Base-by-base conservation (phyloP, 169 alveolate species). In the Eimeria zaria region DNA sequence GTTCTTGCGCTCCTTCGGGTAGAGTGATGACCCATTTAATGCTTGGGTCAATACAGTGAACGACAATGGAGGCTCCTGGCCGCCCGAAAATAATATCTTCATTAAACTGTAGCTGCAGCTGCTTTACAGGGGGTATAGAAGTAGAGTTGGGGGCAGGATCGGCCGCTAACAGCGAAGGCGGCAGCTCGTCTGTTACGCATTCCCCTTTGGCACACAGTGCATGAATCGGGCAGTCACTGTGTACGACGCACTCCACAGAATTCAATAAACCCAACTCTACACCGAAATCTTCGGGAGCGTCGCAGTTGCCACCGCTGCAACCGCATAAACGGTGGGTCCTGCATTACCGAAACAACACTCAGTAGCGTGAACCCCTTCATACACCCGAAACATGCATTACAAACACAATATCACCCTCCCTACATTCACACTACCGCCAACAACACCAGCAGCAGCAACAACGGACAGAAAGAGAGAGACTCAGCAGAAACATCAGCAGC, bases 301-400 rank as follows among this genome's bases (percentile, higher is more conserved):
- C 97, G 78, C 98, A 97, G 51, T 96, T 97, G 41, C 89, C 97
- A n/a, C 98, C 98, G 81, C 97, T 95, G 55, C 98, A 97, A 8
- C 98, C 98, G 95, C 98, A 97, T 30, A 97, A 96, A 16, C 98
- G 96, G 27, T 96, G 97, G 7, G 97, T 96, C 14, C 98, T 92
- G 93, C 39, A 51, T 30, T 20, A 73, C 24, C 60, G n/a, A 20
- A 18, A 85, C 5, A 51, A 0, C 53, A 41, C 20, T 0, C 67
- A 44, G n/a, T n/a, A n/a, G n/a, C n/a, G n/a, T n/a, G n/a, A n/a
- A 76, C 60, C 81, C 7, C 46, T 16, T 18, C 24, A 64, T 64
- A 30, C 74, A 12, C 58, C 58, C 58, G 58, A 51, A 8, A 51
- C 58, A 51, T 51, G 6, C 58, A 8, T 8, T 51, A 8, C 12